Evolutionary conservation across 345 rosid genomes (phyloP).

Genomic region (Zanthoxylum bungeanum): DNA sequence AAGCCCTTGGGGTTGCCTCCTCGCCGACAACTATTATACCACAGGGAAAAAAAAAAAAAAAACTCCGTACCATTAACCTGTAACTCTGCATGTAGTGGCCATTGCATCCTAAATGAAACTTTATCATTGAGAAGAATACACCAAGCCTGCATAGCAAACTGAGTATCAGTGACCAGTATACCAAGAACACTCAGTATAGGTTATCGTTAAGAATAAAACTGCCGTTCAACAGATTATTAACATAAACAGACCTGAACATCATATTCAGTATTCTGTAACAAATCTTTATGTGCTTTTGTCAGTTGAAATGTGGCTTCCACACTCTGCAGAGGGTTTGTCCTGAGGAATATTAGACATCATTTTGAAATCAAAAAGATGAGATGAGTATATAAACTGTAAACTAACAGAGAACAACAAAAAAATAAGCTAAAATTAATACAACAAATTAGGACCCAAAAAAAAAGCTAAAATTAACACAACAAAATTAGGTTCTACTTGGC

Average conservation of each 20-base stretch:
- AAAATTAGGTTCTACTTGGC: no score
- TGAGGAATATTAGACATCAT: conserved; percentile 18
- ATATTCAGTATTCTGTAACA: conserved; percentile 21
- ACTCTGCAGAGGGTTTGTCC: conserved; percentile 20
- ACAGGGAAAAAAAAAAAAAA: background rate
- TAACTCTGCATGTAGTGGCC: conserved; percentile 26
- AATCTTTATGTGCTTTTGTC: conserved; percentile 19
- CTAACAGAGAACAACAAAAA: background rate
- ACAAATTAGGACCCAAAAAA: background rate
- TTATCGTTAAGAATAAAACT: background rate
- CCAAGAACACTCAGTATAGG: background rate
- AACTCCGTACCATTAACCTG: conserved; percentile 28
- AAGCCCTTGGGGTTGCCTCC: background rate
- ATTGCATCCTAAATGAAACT: conserved; percentile 33
- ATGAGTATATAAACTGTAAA: background rate
- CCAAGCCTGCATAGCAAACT: conserved; percentile 27
- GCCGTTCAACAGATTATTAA: background rate
- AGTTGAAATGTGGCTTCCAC: conserved; percentile 26
- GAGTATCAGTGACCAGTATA: background rate
- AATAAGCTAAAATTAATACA: background rate
- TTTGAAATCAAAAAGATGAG: background rate
- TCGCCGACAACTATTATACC: background rate
- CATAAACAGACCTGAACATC: conserved; percentile 31
- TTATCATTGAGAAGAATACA: conserved; percentile 35
- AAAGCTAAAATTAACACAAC: background rate